These are phyloP conservation scores for Aspergillus egyptiacus DNA, from an alignment of 495 filamentous ascomycete genomes.

Conservation along the genomic window DNA sequence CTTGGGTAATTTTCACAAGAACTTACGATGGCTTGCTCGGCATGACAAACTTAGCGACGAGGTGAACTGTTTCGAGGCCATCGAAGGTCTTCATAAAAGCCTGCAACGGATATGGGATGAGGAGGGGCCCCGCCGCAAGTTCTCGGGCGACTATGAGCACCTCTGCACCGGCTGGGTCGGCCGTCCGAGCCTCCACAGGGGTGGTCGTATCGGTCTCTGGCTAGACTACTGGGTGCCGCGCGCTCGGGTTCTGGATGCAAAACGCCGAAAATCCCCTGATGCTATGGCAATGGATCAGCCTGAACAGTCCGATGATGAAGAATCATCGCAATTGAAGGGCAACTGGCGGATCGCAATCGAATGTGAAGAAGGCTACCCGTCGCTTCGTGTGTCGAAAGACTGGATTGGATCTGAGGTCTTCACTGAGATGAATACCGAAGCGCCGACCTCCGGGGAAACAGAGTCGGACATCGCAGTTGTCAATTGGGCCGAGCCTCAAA, in stretches of 20 bases:
- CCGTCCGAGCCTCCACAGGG: constrained; percentile 69
- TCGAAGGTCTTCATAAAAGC: constrained; percentile 73
- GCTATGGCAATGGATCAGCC: constrained; percentile 35
- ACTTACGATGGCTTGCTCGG: constrained; percentile 69
- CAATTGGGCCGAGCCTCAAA: constrained; percentile 48
- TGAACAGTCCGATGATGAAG: constrained; percentile 15
- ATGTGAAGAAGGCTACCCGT: constrained; percentile 45
- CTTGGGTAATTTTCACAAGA: constrained; percentile 67
- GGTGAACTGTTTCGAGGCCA: constrained; percentile 82
- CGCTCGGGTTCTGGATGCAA: constrained; percentile 41
- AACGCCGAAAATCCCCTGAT: constrained; percentile 29
- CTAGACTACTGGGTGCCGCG: constrained; percentile 82
- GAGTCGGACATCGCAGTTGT: constrained; percentile 21
- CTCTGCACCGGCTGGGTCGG: constrained; percentile 55
- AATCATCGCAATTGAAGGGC: constrained; percentile 20
- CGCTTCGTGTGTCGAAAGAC: constrained; percentile 43
- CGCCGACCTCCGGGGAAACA: constrained; percentile 18
- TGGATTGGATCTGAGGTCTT: constrained; percentile 37
- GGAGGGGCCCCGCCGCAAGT: constrained; percentile 43
- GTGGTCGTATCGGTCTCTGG: constrained; percentile 64
- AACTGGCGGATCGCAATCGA: constrained; percentile 39
- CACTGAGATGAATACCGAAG: constrained; percentile 22
- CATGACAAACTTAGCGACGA: constrained; percentile 78
- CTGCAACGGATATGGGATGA: constrained; percentile 53
- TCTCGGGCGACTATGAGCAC: constrained; percentile 44